These are phyloP conservation scores for Calocera cornea DNA, from an alignment of 768 basidiomycete species.

Conservation along the genomic window DNA sequence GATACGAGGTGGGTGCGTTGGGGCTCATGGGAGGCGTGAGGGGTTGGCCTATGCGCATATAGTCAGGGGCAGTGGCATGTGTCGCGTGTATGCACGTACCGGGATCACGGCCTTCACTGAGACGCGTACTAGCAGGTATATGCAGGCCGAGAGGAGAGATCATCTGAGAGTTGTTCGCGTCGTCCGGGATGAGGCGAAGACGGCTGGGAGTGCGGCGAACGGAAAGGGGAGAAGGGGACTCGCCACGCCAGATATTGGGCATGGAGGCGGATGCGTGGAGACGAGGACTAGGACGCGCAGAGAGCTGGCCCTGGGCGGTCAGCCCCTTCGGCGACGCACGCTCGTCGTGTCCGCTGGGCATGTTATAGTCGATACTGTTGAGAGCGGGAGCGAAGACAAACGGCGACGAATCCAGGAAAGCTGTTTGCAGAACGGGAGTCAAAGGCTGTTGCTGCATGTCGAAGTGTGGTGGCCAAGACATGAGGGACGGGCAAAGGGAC, in stretches of 20 bases:
- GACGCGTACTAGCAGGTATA: background rate
- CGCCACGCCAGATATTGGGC: background rate
- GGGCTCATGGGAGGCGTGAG: background rate
- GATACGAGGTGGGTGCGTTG: background rate
- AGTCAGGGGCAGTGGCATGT: background rate
- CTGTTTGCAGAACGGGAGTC: background rate
- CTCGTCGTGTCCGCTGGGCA: background rate
- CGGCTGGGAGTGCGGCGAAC: background rate
- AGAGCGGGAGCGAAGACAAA: background rate
- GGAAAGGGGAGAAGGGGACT: background rate
- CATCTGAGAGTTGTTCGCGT: background rate
- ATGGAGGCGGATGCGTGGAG: background rate
- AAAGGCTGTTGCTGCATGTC: background rate
- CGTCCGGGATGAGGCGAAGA: background rate
- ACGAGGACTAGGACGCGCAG: background rate
- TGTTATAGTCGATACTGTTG: background rate
- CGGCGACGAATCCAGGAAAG: background rate
- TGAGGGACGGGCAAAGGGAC: background rate
- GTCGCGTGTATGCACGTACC: background rate
- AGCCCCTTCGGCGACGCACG: background rate
- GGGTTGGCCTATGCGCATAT: background rate
- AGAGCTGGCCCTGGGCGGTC: background rate
- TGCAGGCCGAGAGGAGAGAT: background rate
- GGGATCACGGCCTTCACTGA: background rate
- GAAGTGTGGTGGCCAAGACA: background rate